phyloP scores from a whole-genome alignment of 2,329 filamentous ascomycete genomes.

The Paraphoma sp. region DNA sequence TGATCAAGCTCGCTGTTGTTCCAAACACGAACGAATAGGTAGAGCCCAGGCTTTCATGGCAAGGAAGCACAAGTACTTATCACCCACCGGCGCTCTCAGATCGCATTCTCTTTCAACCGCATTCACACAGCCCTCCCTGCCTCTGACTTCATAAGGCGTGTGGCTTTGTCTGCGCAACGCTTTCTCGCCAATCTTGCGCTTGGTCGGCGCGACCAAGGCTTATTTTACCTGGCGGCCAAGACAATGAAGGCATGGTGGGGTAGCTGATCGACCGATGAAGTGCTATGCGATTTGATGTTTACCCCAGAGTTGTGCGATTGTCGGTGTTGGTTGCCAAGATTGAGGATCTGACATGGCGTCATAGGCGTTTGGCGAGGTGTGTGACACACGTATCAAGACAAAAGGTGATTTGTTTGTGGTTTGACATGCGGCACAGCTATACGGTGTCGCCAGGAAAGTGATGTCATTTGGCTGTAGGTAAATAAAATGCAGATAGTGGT shows the following conservation, averaged over 20 bases:
- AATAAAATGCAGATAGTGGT: not conserved
- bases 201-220: conserved; percentile 21
- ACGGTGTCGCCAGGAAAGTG: not conserved
- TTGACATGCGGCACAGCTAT: not conserved
- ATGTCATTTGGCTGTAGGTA: not conserved
- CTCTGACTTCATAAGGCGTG: conserved; percentile 21
- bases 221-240: conserved; percentile 14
- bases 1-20: not conserved
- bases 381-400: not conserved
- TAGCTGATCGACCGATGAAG: conserved; percentile 18
- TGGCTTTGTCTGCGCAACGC: conserved; percentile 16
- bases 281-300: conserved; percentile 5
- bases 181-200: conserved; percentile 23
- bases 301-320: conserved; percentile 11
- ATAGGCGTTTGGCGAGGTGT: conserved; percentile 12
- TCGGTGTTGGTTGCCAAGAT: conserved; percentile 17
- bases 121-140: conserved; percentile 3
- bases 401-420: not conserved
- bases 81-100: not conserved
- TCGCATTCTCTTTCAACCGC: not conserved
- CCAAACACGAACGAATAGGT: not conserved
- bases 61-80: not conserved
- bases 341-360: conserved; percentile 30
- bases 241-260: conserved; percentile 8
- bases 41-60: not conserved